These are phyloP conservation scores for Bolboschoenus planiculmis DNA, from an alignment of 176 grass and related monocot genomes.

Conservation along the genomic window DNA sequence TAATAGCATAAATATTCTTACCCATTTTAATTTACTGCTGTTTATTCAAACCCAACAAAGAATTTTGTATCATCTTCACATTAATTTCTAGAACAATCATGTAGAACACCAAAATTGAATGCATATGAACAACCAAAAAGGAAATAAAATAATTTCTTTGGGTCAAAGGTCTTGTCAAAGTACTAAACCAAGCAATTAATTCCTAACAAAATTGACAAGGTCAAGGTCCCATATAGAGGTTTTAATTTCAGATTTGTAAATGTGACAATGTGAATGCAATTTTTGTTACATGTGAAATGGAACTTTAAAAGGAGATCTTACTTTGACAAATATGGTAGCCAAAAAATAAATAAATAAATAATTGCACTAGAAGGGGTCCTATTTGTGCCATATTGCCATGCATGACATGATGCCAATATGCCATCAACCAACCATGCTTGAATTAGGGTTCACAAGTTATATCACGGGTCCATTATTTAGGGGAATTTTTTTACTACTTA, in stretches of 20 bases:
- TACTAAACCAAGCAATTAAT: not conserved
- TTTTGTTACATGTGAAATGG: not conserved
- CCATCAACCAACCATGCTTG: not conserved
- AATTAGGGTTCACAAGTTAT: conserved; percentile 21
- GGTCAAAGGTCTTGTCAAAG: not conserved
- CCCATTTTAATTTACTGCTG: not conserved
- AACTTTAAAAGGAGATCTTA: not conserved
- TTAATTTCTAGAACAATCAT: not conserved
- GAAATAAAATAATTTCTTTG: not conserved
- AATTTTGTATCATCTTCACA: not conserved
- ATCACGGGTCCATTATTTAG: not conserved
- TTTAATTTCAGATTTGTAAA: not conserved
- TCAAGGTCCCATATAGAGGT: not conserved
- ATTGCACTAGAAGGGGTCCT: conserved; percentile 21
- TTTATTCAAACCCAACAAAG: not conserved
- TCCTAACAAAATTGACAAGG: not conserved
- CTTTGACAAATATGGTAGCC: not conserved
- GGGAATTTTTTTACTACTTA: conserved; percentile 6
- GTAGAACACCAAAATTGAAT: not conserved
- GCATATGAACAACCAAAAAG: not conserved
- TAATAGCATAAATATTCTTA: not conserved
- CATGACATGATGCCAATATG: no score
- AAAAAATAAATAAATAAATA: no score
- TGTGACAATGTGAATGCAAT: not conserved
- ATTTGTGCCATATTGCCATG: not conserved